These are phyloP conservation scores for Lactarius sanguifluus DNA, from an alignment of 768 basidiomycete genomes.

Conservation along the genomic window DNA sequence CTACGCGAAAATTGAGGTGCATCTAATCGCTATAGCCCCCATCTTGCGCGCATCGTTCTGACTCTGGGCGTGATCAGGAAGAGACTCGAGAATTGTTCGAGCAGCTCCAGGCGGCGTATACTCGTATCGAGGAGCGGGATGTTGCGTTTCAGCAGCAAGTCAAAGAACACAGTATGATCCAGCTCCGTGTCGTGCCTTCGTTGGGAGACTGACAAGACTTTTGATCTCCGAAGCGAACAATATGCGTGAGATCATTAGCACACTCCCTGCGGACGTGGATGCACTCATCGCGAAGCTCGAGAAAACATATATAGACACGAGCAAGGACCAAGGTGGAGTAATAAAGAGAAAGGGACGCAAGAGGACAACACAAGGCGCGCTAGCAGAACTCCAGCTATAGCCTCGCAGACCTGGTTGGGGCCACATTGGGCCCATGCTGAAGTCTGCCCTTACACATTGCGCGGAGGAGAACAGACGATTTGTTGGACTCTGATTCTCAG, in stretches of 20 bases:
- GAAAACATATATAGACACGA: slow-evolving; percentile 2
- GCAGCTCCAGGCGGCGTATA: slow-evolving; percentile 4
- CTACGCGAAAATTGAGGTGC: slow-evolving; percentile 21
- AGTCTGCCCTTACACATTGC: neutral
- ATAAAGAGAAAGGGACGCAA: slow-evolving; percentile 11
- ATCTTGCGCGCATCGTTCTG: neutral
- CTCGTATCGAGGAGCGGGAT: slow-evolving; percentile 12
- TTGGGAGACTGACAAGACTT: no score
- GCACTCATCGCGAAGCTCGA: slow-evolving; percentile 14
- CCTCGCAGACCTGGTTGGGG: neutral
- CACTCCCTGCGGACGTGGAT: slow-evolving; percentile 15
- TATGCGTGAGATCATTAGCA: slow-evolving; percentile 17
- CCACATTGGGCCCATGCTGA: neutral
- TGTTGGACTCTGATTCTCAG: neutral
- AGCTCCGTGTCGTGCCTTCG: neutral
- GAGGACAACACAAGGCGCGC: slow-evolving; percentile 16
- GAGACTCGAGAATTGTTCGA: slow-evolving; percentile 11
- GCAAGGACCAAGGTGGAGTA: neutral
- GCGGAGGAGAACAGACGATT: neutral
- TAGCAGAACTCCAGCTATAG: slow-evolving; percentile 20
- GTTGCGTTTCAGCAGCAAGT: slow-evolving; percentile 6
- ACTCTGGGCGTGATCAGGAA: neutral
- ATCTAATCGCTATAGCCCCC: neutral
- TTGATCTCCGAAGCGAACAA: slow-evolving; percentile 9
- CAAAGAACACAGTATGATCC: slow-evolving; percentile 19